Evolutionary conservation across 106 monocot genomes (phyloP).

Genomic region (Cymbidium sinense): DNA sequence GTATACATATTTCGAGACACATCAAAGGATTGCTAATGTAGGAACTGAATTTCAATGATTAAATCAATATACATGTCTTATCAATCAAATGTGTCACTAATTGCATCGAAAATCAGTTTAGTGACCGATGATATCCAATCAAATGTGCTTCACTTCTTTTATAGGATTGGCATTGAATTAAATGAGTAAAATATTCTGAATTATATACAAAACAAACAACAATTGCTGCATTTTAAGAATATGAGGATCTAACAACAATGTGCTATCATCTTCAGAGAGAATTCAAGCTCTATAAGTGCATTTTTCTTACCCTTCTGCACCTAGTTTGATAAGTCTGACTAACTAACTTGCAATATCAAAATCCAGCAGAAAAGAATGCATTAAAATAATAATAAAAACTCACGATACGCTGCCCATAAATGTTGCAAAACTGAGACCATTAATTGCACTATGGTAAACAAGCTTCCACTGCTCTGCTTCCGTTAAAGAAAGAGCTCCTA

Average conservation of each 20-base stretch:
- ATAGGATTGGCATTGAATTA: background rate
- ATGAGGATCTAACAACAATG: background rate
- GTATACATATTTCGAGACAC: background rate
- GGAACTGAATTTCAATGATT: background rate
- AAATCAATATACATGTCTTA: background rate
- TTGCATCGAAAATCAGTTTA: background rate
- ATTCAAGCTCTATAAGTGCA: background rate
- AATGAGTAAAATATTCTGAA: background rate
- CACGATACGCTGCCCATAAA: conserved; percentile 79
- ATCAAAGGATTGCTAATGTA: background rate
- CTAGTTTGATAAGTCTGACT: too few species aligned
- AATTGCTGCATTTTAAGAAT: background rate
- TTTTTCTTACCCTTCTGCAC: background rate
- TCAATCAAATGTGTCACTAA: background rate
- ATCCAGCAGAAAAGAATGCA: background rate
- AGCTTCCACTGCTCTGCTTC: conserved; percentile 87
- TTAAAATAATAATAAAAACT: conserved; percentile 18
- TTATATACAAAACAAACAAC: background rate
- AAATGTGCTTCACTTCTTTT: background rate
- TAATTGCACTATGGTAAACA: conserved; percentile 70
- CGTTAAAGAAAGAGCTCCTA: conserved; percentile 58
- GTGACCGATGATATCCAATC: background rate
- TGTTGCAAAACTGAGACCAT: conserved; percentile 95
- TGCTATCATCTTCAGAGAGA: background rate
- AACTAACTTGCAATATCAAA: background rate